Evolutionary conservation across 352 stramenopile species (phyloP), one percentile per base, ranked within the genome.

Genomic region (Aphanomyces astaci): DNA sequence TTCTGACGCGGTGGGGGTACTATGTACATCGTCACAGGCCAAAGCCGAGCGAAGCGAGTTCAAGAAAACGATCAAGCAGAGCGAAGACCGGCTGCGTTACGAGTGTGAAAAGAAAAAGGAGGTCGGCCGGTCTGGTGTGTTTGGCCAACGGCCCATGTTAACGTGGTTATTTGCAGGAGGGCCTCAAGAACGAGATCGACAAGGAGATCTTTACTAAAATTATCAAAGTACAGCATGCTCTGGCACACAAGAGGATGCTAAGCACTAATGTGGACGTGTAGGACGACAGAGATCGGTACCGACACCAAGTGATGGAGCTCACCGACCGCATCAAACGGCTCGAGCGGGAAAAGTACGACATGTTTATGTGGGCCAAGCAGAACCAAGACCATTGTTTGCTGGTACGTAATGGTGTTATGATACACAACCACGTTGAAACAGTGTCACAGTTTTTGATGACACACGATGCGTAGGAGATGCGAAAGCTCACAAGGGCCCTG

Each of bases 181-280:
- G 89, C 53, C 75, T 91, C 53, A 81, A 83, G 0, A 91, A 88
- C 68, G 82, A 91, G 73, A 80, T 91, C 4, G 85, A 93, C 55
- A 82, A 84, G 28, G 85, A 91, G 70, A 91, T 93, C 57, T 93
- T 93, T 52, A 84, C 85, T 55, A 90, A 89, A 67, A 91, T 91
- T 56, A 73, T 91, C 19, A 81, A 93, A 77, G 84, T 88, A 11
- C 11, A 19, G 19, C 15, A 3, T 56, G 48, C 27, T 17, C 19
- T 51, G 31, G 9, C 1, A 5, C 45, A 22, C 3, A 7, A 2
- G 5, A 30, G 36, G 36, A 43, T 15, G 7, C 36, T 43, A 63
- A 30, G 19, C 5, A 9, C 15, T 56, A 36, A 17, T 4, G n/a
- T n/a, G n/a, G n/a, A 32, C 0, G 57, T 9, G n/a, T 24, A 88